These are phyloP conservation scores for Arthrobotrys conoides DNA, from an alignment of 2,329 filamentous ascomycete species.

Conservation along the genomic window DNA sequence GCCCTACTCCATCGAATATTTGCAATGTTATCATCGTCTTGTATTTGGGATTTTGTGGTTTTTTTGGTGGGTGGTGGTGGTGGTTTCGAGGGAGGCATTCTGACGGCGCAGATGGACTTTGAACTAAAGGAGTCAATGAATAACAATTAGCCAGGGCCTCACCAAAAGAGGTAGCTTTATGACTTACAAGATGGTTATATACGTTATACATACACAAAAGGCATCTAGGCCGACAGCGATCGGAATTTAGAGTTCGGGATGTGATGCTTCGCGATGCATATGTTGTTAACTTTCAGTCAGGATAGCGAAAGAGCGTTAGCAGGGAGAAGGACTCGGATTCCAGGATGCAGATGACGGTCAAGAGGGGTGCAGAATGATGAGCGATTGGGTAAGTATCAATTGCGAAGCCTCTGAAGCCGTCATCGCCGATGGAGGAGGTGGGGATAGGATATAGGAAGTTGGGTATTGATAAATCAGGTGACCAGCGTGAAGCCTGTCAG, in stretches of 20 bases:
- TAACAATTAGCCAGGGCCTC: neutral
- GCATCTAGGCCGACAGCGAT: neutral
- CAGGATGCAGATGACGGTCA: neutral
- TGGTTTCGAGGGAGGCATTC: slow-evolving; percentile 3
- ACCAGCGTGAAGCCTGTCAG: too few species aligned
- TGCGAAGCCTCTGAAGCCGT: neutral
- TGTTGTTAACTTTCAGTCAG: too few species aligned
- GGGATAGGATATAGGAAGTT: neutral
- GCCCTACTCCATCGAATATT: slow-evolving; percentile 16
- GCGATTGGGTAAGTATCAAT: neutral
- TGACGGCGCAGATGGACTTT: neutral
- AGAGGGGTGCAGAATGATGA: neutral
- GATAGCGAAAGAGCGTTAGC: neutral
- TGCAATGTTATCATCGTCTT: neutral
- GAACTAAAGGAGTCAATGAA: neutral
- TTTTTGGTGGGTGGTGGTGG: neutral
- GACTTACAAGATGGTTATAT: neutral
- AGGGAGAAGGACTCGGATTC: neutral
- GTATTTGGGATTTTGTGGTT: neutral
- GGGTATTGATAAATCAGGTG: neutral
- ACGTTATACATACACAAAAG: neutral
- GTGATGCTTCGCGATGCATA: neutral
- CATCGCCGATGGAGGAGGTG: neutral
- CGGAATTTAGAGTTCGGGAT: neutral
- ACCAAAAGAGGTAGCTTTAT: neutral